A percentile compares a stretch with the other conserved stretches of the same genome.
These are phyloP conservation scores for Ambrosiella beaveri DNA, from an alignment of 2,329 filamentous ascomycete genomes.

Conservation along the genomic window DNA sequence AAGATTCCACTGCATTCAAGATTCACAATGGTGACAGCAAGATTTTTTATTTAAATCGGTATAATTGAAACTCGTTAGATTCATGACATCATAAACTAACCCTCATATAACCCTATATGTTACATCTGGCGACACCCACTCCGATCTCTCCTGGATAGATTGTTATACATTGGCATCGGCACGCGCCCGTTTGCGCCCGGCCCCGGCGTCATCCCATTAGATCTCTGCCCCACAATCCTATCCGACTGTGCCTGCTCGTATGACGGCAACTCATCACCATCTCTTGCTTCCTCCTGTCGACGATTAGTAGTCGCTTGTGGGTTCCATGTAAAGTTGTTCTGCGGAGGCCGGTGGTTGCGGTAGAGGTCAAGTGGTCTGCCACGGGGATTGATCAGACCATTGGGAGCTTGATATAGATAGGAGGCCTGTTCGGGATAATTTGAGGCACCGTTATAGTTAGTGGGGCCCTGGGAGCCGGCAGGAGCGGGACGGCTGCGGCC, in stretches of 20 bases:
- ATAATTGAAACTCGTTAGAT: too few relatives aligned
- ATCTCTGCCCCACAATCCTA: neutral
- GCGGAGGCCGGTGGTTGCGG: neutral
- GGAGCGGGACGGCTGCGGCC: neutral
- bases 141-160: neutral
- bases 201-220: neutral
- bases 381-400: conserved; percentile 4
- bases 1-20: too few relatives aligned
- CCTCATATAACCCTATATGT: neutral
- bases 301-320: neutral
- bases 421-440: neutral
- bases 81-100: neutral
- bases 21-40: too few relatives aligned
- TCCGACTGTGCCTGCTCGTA: conserved; percentile 5
- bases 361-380: conserved; percentile 1
- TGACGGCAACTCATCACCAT: conserved; percentile 1
- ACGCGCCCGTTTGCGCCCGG: neutral
- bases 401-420: neutral
- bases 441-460: neutral
- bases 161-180: neutral
- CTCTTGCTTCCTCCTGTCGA: neutral
- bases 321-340: neutral
- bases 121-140: conserved; percentile 3
- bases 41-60: too few relatives aligned
- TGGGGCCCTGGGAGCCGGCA: neutral